A percentile compares a stretch with the other conserved stretches of the same genome.
phyloP scores from a whole-genome alignment of 305 asterid species.

The Fraxinus sp. region DNA sequence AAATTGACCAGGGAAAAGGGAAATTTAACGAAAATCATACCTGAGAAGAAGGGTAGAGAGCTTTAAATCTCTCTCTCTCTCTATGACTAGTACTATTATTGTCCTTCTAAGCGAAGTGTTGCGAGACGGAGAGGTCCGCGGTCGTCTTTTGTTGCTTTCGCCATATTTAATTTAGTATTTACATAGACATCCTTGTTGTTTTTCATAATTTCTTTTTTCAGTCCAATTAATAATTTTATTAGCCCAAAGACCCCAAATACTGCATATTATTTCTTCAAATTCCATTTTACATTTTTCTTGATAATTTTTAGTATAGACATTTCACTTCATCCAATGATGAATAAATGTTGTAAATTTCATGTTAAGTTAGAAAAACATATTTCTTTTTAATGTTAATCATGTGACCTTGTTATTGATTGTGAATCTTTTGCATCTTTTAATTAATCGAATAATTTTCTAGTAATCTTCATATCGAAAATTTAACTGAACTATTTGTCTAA shows the following conservation, averaged over 20 bases:
- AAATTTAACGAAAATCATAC: conserved; percentile 16
- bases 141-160: conserved; percentile 19
- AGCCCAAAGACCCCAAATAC: background rate
- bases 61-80: conserved; percentile 12
- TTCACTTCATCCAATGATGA: background rate
- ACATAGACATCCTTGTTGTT: background rate
- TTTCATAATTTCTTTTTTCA: conserved; percentile 10
- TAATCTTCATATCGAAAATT: background rate
- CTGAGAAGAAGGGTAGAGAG: conserved; percentile 26
- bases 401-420: background rate
- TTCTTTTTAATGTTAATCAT: background rate
- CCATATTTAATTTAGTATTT: background rate
- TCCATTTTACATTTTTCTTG: background rate
- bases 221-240: background rate
- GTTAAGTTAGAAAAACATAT: background rate
- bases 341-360: background rate
- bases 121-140: conserved; percentile 22
- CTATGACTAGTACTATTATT: background rate
- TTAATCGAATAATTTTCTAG: too few species aligned
- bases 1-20: background rate
- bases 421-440: background rate
- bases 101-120: conserved; percentile 23
- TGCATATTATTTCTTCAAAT: background rate
- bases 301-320: background rate
- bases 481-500: background rate